These are phyloP conservation scores for Selaginella moellendorffii DNA, from an alignment of 75 land plant genomes.

Conservation along the genomic window DNA sequence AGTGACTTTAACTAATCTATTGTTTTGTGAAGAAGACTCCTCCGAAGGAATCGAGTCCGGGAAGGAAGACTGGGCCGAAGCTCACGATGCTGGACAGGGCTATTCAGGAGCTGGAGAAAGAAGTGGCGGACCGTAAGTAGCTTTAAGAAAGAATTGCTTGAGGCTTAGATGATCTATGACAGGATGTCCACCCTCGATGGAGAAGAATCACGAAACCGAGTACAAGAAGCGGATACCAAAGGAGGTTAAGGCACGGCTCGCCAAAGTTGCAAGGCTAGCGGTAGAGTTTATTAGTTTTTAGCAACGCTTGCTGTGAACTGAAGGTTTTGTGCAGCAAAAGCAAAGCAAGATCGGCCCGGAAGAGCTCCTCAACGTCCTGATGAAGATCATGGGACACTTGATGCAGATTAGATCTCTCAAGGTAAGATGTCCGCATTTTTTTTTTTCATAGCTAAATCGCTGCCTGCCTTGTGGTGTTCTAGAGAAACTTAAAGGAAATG, in stretches of 20 bases:
- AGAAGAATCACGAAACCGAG: slow-evolving; percentile 43
- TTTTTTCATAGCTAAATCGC: not conserved
- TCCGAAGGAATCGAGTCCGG: slow-evolving; percentile 10
- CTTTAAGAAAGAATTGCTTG: not conserved
- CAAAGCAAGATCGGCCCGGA: slow-evolving; percentile 71
- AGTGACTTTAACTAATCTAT: not conserved
- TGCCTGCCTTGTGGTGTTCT: slow-evolving; percentile 4
- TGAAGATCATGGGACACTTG: slow-evolving; percentile 70
- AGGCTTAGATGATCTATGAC: slow-evolving; percentile 2
- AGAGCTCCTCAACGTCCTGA: slow-evolving; percentile 59
- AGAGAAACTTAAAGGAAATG: slow-evolving; percentile 75
- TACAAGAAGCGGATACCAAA: slow-evolving; percentile 58
- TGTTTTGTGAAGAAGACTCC: slow-evolving; percentile 27
- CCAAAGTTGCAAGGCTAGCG: slow-evolving; percentile 94
- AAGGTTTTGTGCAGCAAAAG: slow-evolving; percentile 30
- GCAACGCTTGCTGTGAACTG: not conserved
- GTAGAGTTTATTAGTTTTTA: slow-evolving; percentile 19
- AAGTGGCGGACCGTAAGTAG: slow-evolving; percentile 60
- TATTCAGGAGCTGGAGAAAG: slow-evolving; percentile 71
- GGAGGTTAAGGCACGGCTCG: slow-evolving; percentile 80
- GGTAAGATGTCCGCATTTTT: slow-evolving; percentile 24
- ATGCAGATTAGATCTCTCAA: slow-evolving; percentile 72
- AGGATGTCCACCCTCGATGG: slow-evolving; percentile 50
- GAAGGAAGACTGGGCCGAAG: slow-evolving; percentile 33
- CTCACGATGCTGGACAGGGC: slow-evolving; percentile 66